These are phyloP conservation scores for Xylariales sp. DNA, from an alignment of 2,329 filamentous ascomycete genomes.

Conservation along the genomic window DNA sequence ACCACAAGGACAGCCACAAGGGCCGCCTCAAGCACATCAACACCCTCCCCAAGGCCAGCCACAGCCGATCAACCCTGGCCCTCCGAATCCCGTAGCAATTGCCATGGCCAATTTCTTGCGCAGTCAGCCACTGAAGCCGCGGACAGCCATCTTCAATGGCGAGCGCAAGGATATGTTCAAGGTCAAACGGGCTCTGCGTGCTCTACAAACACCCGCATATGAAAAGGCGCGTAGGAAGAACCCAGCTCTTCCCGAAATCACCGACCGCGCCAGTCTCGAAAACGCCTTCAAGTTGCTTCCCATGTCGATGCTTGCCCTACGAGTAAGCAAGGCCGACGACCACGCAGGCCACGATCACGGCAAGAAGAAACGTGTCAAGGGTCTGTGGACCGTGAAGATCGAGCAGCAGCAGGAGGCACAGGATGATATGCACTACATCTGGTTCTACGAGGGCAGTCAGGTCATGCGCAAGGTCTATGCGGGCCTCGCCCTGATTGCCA, in stretches of 20 bases:
- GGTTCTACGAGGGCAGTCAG: constrained; percentile 92
- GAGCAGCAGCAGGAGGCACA: constrained; percentile 89
- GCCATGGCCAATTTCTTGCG: constrained; percentile 86
- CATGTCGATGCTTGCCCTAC: constrained; percentile 86
- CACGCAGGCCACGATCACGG: constrained; percentile 69
- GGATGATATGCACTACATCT: constrained; percentile 91
- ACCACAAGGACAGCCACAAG: constrained; percentile 27
- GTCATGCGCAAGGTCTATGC: constrained; percentile 93
- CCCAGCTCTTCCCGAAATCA: constrained; percentile 80
- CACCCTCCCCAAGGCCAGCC: constrained; percentile 43
- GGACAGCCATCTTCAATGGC: constrained; percentile 90
- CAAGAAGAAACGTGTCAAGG: constrained; percentile 83
- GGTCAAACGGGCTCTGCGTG: constrained; percentile 96
- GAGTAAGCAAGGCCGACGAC: constrained; percentile 78
- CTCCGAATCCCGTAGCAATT: constrained; percentile 82
- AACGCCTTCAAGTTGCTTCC: constrained; percentile 94
- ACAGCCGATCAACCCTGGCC: constrained; percentile 69
- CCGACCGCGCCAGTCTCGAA: constrained; percentile 81
- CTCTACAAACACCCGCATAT: constrained; percentile 84
- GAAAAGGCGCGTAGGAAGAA: constrained; percentile 87
- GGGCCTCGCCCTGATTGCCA: constrained; percentile 70
- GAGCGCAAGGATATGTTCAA: constrained; percentile 98
- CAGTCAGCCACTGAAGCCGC: constrained; percentile 76
- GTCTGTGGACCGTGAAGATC: constrained; percentile 91
- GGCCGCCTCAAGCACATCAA: constrained; percentile 30